A percentile compares a stretch with the other conserved stretches of the same genome.
Conservation (phyloP, 495 filamentous ascomycete genomes). For the Penicillium paxilli region DNA sequence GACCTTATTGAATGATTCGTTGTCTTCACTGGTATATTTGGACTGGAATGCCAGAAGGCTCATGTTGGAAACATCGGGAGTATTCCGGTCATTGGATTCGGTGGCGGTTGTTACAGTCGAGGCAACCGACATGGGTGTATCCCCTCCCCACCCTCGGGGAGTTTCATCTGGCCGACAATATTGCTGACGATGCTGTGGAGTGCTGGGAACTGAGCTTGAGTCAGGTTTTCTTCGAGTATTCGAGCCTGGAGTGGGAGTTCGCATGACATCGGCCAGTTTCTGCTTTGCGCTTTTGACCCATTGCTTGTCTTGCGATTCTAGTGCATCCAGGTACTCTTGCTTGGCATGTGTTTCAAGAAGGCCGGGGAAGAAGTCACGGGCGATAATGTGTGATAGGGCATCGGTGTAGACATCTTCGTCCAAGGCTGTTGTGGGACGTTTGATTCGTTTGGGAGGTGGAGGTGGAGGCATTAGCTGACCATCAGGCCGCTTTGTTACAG, state of each 20-base stretch:
- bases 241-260: conserved; percentile 62
- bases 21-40: conserved; percentile 95
- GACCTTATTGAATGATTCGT: conserved; percentile 90
- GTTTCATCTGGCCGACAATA: conserved; percentile 56
- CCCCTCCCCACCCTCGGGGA: conserved; percentile 51
- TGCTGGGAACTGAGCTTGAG: conserved; percentile 20
- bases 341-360: conserved; percentile 81
- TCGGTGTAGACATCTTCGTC: conserved; percentile 94
- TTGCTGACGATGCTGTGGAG: conserved; percentile 27
- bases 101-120: conserved; percentile 39
- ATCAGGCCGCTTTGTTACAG: conserved; percentile 51
- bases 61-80: conserved; percentile 75
- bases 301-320: conserved; percentile 76
- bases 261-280: conserved; percentile 75
- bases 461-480: conserved; percentile 86
- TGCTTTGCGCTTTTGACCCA: conserved; percentile 84
- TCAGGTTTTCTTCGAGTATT: conserved; percentile 35
- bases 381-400: conserved; percentile 89
- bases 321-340: conserved; percentile 87
- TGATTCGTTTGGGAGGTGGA: conserved; percentile 86
- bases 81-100: conserved; percentile 33
- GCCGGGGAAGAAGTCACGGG: conserved; percentile 95
- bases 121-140: conserved; percentile 65
- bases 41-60: conserved; percentile 82
- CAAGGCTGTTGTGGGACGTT: conserved; percentile 83